phyloP scores from a whole-genome alignment of 805 yeast species.

The Kuraishia piskuri region DNA sequence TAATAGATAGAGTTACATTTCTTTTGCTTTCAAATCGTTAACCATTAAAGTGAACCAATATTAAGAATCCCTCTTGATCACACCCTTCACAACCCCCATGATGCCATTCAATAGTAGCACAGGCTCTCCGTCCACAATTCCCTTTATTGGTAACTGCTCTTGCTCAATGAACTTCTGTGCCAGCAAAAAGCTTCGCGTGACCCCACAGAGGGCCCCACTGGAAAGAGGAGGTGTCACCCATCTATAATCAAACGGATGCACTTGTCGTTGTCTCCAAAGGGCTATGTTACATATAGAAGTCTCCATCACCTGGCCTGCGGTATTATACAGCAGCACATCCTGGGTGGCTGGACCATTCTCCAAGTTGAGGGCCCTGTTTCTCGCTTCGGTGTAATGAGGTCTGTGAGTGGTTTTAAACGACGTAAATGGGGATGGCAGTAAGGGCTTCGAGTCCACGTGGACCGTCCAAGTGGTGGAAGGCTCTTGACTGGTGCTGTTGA shows the following conservation, averaged over 20 bases:
- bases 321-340: conserved; percentile 69
- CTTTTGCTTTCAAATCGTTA: too few relatives aligned
- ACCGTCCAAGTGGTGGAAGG: conserved; percentile 40
- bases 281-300: conserved; percentile 83
- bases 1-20: too few relatives aligned
- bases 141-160: conserved; percentile 33
- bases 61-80: conserved; percentile 18
- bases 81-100: conserved; percentile 67
- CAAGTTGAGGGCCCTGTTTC: conserved; percentile 36
- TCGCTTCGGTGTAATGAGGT: conserved; percentile 50
- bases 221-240: conserved; percentile 82
- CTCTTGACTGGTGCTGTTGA: background rate
- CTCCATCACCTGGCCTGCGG: conserved; percentile 57
- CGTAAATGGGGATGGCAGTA: conserved; percentile 63
- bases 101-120: conserved; percentile 75
- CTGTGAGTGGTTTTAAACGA: conserved; percentile 83
- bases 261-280: conserved; percentile 27
- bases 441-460: conserved; percentile 46
- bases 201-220: conserved; percentile 82
- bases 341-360: conserved; percentile 22
- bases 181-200: conserved; percentile 58
- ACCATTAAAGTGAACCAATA: too few relatives aligned
- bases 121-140: conserved; percentile 56
- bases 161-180: conserved; percentile 45
- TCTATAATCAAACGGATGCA: conserved; percentile 24